Evolutionary conservation across 31 red algal species (phyloP).

Genomic region (Odonthalia washingtoniensis): DNA sequence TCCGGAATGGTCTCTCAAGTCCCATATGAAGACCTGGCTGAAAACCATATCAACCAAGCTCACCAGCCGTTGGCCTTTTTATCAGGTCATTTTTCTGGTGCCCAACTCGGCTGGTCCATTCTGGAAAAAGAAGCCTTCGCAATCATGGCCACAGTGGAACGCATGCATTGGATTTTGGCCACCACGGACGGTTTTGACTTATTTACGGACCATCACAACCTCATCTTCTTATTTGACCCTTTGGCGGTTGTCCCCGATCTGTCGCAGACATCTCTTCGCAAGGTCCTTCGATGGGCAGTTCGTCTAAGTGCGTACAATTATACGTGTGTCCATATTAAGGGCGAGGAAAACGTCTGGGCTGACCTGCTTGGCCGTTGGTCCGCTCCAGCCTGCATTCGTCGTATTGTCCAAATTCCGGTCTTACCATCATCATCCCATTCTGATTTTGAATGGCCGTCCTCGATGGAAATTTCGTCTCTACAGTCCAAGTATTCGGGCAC

Average conservation of each 20-base stretch:
- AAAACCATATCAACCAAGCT: neutral
- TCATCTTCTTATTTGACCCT: too few species aligned
- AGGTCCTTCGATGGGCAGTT: neutral
- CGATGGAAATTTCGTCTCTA: neutral
- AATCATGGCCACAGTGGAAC: conserved; percentile 2
- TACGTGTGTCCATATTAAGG: neutral
- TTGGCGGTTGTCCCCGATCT: conserved; percentile 23
- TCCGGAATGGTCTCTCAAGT: neutral
- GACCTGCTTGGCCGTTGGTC: neutral
- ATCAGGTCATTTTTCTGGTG: too few species aligned
- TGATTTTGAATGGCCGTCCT: conserved; percentile 34
- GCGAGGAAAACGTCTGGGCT: neutral
- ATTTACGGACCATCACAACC: too few species aligned
- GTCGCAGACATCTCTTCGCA: neutral
- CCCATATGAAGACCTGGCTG: neutral
- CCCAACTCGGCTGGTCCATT: too few species aligned
- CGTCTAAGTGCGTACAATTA: neutral
- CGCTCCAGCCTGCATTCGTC: neutral
- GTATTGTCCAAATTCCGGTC: conserved; percentile 2
- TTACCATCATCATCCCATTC: neutral
- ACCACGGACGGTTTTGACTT: neutral
- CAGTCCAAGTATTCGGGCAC: neutral
- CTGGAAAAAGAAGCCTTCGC: neutral
- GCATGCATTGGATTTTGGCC: conserved; percentile 16
- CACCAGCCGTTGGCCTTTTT: neutral